A percentile compares a stretch with the other conserved stretches of the same genome.
These are phyloP conservation scores for Mycena vitilis DNA, from an alignment of 768 basidiomycete genomes.

Conservation along the genomic window DNA sequence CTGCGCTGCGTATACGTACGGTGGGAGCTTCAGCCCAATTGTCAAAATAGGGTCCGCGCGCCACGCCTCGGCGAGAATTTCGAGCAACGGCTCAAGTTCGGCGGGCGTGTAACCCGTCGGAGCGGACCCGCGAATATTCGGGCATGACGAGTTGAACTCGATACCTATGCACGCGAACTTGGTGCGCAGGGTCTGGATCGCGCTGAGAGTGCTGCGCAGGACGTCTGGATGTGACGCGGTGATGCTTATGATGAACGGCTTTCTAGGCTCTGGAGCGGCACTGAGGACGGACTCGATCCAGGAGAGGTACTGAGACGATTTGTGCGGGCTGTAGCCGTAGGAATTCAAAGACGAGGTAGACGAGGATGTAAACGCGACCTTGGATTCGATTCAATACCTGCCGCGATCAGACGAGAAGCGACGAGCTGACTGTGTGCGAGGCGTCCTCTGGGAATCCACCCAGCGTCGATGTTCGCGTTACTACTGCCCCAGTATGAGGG, in stretches of 20 bases:
- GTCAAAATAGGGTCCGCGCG: slow-evolving; percentile 65
- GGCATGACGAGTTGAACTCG: slow-evolving; percentile 89
- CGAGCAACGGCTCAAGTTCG: slow-evolving; percentile 64
- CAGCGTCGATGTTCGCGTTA: slow-evolving; percentile 81
- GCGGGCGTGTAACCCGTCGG: slow-evolving; percentile 75
- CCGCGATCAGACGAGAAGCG: slow-evolving; percentile 19
- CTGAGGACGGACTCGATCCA: slow-evolving; percentile 70
- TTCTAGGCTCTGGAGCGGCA: slow-evolving; percentile 41
- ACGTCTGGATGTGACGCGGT: slow-evolving; percentile 68
- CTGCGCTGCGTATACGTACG: slow-evolving; percentile 73
- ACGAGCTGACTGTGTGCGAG: slow-evolving; percentile 63
- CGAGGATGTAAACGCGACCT: slow-evolving; percentile 72
- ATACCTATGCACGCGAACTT: slow-evolving; percentile 61
- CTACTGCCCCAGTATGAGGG: slow-evolving; percentile 80
- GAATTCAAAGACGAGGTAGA: slow-evolving; percentile 79
- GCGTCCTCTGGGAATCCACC: slow-evolving; percentile 76
- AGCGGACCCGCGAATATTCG: slow-evolving; percentile 74
- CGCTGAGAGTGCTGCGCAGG: slow-evolving; percentile 65
- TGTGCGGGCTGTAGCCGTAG: slow-evolving; percentile 88
- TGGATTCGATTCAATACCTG: slow-evolving; percentile 9
- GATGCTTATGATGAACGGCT: slow-evolving; percentile 84
- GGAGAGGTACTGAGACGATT: slow-evolving; percentile 71
- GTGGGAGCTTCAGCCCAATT: slow-evolving; percentile 84
- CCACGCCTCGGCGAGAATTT: slow-evolving; percentile 62
- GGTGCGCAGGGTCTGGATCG: slow-evolving; percentile 71